phyloP scores from a whole-genome alignment of 2,329 filamentous ascomycete species.

The Hypoxylon sp. region DNA sequence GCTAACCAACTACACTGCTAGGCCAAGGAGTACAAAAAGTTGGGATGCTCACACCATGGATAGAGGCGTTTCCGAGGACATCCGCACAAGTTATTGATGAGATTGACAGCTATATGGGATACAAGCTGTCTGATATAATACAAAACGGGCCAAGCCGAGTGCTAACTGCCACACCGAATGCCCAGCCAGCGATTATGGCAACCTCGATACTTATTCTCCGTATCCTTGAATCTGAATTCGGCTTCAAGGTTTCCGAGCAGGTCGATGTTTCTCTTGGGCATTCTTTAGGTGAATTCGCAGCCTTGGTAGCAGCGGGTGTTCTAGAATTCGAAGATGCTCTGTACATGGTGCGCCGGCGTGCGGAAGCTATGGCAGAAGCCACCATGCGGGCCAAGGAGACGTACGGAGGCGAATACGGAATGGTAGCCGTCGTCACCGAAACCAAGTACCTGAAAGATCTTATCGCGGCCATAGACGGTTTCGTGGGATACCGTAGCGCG shows the following conservation, averaged over 20 bases:
- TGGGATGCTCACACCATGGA: conserved; percentile 86
- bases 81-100: conserved; percentile 81
- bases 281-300: conserved; percentile 91
- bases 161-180: conserved; percentile 84
- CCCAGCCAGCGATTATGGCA: conserved; percentile 96
- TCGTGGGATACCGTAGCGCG: conserved; percentile 74
- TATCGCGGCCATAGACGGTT: conserved; percentile 78
- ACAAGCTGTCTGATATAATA: conserved; percentile 80
- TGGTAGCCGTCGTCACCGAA: conserved; percentile 93
- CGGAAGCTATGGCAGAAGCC: conserved; percentile 83
- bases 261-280: conserved; percentile 89
- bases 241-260: conserved; percentile 73
- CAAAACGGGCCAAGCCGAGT: conserved; percentile 78
- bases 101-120: conserved; percentile 80
- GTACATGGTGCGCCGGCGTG: conserved; percentile 77
- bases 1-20: conserved; percentile 46
- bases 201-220: conserved; percentile 89
- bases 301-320: conserved; percentile 84
- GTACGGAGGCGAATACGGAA: conserved; percentile 85
- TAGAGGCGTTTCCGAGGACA: conserved; percentile 83
- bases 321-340: conserved; percentile 81
- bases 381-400: conserved; percentile 70
- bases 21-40: conserved; percentile 90
- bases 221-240: conserved; percentile 85
- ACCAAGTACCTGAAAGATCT: conserved; percentile 75